These are phyloP conservation scores for Yamadazyma diospyri DNA, from an alignment of 1,139 yeast species.

Conservation along the genomic window DNA sequence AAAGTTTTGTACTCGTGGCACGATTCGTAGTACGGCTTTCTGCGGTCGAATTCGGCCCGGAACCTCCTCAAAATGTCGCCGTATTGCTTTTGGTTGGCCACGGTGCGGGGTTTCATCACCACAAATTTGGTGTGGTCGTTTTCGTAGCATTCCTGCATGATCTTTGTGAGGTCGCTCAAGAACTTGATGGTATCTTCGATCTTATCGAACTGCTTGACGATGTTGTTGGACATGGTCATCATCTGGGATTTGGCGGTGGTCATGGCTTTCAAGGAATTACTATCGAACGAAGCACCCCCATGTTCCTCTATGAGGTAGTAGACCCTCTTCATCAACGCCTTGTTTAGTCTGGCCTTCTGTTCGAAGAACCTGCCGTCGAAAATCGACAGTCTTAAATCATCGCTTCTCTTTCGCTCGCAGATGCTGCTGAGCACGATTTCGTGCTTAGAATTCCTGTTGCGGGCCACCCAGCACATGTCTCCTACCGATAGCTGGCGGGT, in stretches of 20 bases:
- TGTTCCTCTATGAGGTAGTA: slow-evolving; percentile 75
- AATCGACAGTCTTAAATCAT: slow-evolving; percentile 80
- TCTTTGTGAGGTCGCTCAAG: slow-evolving; percentile 53
- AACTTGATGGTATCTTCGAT: slow-evolving; percentile 75
- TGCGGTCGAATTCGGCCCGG: slow-evolving; percentile 37
- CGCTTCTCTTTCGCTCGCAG: slow-evolving; percentile 84
- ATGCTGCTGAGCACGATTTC: slow-evolving; percentile 75
- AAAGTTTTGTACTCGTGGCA: slow-evolving; percentile 67
- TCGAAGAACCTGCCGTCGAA: slow-evolving; percentile 85
- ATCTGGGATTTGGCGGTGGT: slow-evolving; percentile 77
- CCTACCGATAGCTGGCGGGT: slow-evolving; percentile 71
- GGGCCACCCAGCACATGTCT: slow-evolving; percentile 88
- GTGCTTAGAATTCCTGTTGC: slow-evolving; percentile 50
- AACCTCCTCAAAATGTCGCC: slow-evolving; percentile 36
- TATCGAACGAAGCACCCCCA: slow-evolving; percentile 11
- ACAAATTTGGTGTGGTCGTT: slow-evolving; percentile 30
- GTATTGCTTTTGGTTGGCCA: slow-evolving; percentile 56
- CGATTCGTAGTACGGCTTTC: slow-evolving; percentile 38
- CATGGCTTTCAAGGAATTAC: slow-evolving; percentile 57
- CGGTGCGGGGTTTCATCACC: slow-evolving; percentile 47
- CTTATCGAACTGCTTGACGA: slow-evolving; percentile 62
- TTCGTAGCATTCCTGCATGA: slow-evolving; percentile 37
- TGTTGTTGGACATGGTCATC: slow-evolving; percentile 63
- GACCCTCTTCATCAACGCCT: slow-evolving; percentile 63
- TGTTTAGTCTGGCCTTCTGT: slow-evolving; percentile 72